Evolutionary conservation across 2,329 filamentous ascomycete species (phyloP).

Genomic region (Sarocladium oryzae): DNA sequence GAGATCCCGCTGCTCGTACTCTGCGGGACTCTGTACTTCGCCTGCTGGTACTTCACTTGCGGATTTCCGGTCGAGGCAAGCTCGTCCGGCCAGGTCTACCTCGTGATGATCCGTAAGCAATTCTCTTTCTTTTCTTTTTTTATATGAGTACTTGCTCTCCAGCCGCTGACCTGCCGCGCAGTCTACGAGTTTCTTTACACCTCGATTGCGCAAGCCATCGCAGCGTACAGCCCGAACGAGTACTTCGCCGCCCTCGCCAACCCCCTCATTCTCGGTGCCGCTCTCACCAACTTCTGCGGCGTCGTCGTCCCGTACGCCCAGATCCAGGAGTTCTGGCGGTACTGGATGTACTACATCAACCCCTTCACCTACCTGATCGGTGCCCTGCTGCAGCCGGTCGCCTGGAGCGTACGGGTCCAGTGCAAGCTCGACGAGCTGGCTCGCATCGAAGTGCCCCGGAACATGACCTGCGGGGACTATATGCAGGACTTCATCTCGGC

Average conservation of each 20-base stretch:
- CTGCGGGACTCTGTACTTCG: slow-evolving; percentile 40
- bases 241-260: slow-evolving; percentile 54
- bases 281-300: slow-evolving; percentile 64
- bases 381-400: slow-evolving; percentile 32
- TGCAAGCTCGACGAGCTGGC: slow-evolving; percentile 40
- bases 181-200: slow-evolving; percentile 56
- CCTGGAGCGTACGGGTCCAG: neutral
- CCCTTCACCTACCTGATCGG: slow-evolving; percentile 58
- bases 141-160: too few species aligned
- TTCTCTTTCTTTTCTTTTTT: too few species aligned
- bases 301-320: slow-evolving; percentile 62
- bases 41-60: slow-evolving; percentile 53
- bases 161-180: too few species aligned
- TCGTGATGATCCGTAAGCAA: slow-evolving; percentile 51
- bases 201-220: slow-evolving; percentile 56
- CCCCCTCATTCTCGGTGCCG: slow-evolving; percentile 45
- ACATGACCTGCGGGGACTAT: slow-evolving; percentile 49
- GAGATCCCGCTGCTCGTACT: slow-evolving; percentile 40
- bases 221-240: slow-evolving; percentile 55
- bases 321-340: slow-evolving; percentile 60
- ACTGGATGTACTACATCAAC: slow-evolving; percentile 53
- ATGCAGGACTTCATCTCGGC: slow-evolving; percentile 43
- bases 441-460: slow-evolving; percentile 35
- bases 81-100: slow-evolving; percentile 45
- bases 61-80: slow-evolving; percentile 38